A percentile compares a stretch with the other conserved stretches of the same genome.
phyloP scores from a whole-genome alignment of 192 early-diverging fungal genomes.

The Entrophospora sp. region DNA sequence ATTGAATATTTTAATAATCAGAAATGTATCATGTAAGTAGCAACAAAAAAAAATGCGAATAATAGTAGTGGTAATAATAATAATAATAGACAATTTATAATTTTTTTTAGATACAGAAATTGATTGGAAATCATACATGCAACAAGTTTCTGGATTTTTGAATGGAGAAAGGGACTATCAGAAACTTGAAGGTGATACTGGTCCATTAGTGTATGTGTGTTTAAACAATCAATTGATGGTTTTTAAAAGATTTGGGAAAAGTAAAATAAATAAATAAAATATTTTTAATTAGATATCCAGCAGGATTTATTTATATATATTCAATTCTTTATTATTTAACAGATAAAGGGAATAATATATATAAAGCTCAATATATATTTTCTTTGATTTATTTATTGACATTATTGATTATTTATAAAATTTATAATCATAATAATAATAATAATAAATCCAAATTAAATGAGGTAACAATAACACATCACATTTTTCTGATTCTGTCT shows the following conservation, averaged over 20 bases:
- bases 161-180: slow-evolving; percentile 77
- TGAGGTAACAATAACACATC: neutral
- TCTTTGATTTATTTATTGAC: slow-evolving; percentile 66
- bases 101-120: slow-evolving; percentile 78
- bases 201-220: slow-evolving; percentile 71
- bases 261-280: neutral
- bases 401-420: slow-evolving; percentile 49
- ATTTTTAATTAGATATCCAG: slow-evolving; percentile 61
- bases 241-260: slow-evolving; percentile 13
- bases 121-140: slow-evolving; percentile 96
- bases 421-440: slow-evolving; percentile 44
- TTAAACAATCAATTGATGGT: neutral
- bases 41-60: neutral
- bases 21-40: slow-evolving; percentile 49
- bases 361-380: slow-evolving; percentile 76
- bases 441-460: neutral
- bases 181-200: slow-evolving; percentile 78
- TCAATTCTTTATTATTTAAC: slow-evolving; percentile 63
- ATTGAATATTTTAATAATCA: slow-evolving; percentile 47
- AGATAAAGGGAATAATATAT: slow-evolving; percentile 54
- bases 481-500: no score
- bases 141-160: slow-evolving; percentile 72
- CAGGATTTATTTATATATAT: slow-evolving; percentile 88
- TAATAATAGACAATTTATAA: neutral
- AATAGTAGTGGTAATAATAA: neutral